Base-by-base conservation (phyloP, 495 filamentous ascomycete species). In the Aspergillus asperescens region DNA sequence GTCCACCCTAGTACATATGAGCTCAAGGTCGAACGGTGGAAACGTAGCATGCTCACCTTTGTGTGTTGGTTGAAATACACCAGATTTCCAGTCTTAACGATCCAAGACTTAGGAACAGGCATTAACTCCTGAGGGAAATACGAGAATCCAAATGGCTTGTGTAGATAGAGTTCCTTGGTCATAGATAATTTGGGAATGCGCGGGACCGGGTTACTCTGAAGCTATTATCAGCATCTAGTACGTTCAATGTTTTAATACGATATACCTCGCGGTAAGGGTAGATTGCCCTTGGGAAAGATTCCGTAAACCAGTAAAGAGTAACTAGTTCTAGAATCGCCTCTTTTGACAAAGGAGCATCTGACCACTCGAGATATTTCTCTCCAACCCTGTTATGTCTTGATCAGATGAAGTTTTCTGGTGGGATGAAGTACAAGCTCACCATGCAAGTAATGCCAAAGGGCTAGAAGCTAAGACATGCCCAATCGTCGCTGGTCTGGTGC, bases 291-390 rank as follows among this genome's bases (percentile, higher is more conserved):
- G 79, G 73, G 40, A 81, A 81, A 3, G 76, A 75, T 5, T 82
- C 69, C 0, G 82, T 86, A 23, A 86, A 73, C 85, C 84, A 88
- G 63, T 84, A 89, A 16, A 86, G 61, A 2, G 74, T 78, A 18
- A 85, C 69, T 1, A 70, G 63, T 24, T 78, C 74, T 4, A 87
- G 70, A 27, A 89, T 84, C 5, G 65, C 73, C 16, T 84, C 69
- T 3, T 78, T 47, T 5, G 72, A 41, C 1, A 82, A 73, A 5
- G 75, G 64, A 1, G 68, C 64, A 50, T 87, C 83, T 5, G 72
- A 69, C 85, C 84, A 87, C 37, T 78, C 75, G 16, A 85, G 54
- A 57, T 81, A 80, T 58, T 89, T 88, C 63, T 88, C 85, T 18
- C 81, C 84, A 43, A 85, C 66, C 81, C 79, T 82, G 5, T 9